Conservation (phyloP, 768 basidiomycete genomes). For the Chiua virens region DNA sequence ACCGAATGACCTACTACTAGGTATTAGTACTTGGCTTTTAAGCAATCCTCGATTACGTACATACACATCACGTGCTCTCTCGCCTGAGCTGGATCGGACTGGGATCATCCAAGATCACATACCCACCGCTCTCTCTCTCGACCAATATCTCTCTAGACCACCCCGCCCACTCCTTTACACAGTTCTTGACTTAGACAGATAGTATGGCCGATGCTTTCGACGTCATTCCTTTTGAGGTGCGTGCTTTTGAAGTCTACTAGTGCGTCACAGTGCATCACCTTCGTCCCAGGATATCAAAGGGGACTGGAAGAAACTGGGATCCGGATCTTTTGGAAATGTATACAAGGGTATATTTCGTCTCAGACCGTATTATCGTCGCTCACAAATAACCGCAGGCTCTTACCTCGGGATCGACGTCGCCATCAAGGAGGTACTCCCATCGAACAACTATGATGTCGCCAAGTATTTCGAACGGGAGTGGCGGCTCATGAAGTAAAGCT, state of each 20-base stretch:
- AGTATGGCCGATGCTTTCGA: conserved; percentile 72
- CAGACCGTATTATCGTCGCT: background rate
- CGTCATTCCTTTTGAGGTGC: conserved; percentile 82
- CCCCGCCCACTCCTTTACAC: too few species aligned
- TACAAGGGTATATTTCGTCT: conserved; percentile 58
- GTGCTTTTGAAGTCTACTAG: conserved; percentile 18
- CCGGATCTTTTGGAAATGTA: conserved; percentile 92
- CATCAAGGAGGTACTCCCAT: conserved; percentile 94
- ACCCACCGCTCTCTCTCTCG: conserved; percentile 1
- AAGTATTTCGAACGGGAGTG: conserved; percentile 99
- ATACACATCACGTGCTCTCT: conserved; percentile 24
- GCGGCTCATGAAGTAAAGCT: conserved; percentile 82
- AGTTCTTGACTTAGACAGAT: background rate
- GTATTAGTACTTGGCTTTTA: too few species aligned
- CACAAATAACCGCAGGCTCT: conserved; percentile 46
- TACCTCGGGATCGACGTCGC: conserved; percentile 97
- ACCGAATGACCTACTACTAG: too few species aligned
- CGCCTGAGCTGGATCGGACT: conserved; percentile 13
- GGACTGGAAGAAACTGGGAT: conserved; percentile 85
- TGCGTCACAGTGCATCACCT: background rate
- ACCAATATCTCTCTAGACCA: conserved; percentile 1
- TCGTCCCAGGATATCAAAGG: conserved; percentile 75
- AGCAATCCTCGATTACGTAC: conserved; percentile 2
- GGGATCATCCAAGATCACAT: conserved; percentile 1
- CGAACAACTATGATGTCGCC: conserved; percentile 87